Base-by-base conservation (phyloP, 352 stramenopile genomes). In the Globisporangium cystogenes region DNA sequence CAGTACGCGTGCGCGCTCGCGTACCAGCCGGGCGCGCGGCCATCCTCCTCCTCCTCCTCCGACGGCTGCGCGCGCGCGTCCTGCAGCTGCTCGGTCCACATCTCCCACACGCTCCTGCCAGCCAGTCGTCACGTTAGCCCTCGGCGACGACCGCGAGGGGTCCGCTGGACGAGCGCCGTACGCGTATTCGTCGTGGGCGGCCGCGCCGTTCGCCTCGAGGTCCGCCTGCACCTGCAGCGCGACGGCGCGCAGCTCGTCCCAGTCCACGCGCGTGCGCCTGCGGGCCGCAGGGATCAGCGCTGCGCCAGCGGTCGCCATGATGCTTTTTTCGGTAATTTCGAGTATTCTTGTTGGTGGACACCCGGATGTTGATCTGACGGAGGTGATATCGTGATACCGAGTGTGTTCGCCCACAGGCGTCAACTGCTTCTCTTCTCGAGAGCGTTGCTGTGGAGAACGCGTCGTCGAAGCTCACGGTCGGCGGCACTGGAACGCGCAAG, bases 1-100 rank as follows among this genome's bases (percentile, higher is more conserved):
- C 82, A 93, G 55, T 86, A 93, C n/a, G 73, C 65, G 57, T 86
- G 78, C 16, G 74, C 82, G 42, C 74, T 86, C 29, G 76, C 64
- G 57, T 93, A 93, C 82, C 82, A 93, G 14, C 33, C 46, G 26
- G 68, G 54, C 62, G 75, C 50, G 60, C 63, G 39, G 27, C 36
- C 40, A 21, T 26, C 29, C 31, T 51, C 46, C 15, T 7, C 41
- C 42, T 26, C 24, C 12, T 36, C 15, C 7, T 48, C 45, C 6
- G 16, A 35, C 6, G 21, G 46, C 35, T n/a, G 51, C 53, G 57
- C 55, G 8, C 51, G 37, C 4, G 64, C 71, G 49, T 86, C 71
- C 2, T 65, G 51, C 4, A 93, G 58, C 51, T 92, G 68, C 4
- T 68, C 45, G 48, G 74, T 56, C 83, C 83, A 93, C 83, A 92